Conservation (phyloP, 1,139 yeast genomes). For the Debaryomyces singareniensis region DNA sequence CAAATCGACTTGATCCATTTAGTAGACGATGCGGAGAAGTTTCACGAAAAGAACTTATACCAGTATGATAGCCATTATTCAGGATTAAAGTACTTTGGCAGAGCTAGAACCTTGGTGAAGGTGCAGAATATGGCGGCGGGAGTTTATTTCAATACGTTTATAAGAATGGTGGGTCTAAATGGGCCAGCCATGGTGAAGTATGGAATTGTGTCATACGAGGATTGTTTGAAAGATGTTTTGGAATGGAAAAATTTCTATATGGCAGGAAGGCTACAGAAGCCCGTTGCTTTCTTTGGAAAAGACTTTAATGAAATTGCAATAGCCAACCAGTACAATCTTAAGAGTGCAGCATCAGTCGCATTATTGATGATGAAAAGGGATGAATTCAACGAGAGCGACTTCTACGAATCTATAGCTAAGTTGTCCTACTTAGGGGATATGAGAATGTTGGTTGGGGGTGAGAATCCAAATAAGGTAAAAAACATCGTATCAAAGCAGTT, state of each 20-base stretch:
- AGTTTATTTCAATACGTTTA: constrained; percentile 89
- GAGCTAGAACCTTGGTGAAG: constrained; percentile 43
- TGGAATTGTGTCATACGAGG: constrained; percentile 69
- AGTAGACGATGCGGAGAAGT: constrained; percentile 64
- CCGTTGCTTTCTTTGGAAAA: constrained; percentile 70
- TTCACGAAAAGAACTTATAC: constrained; percentile 67
- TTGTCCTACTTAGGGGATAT: constrained; percentile 89
- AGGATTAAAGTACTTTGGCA: constrained; percentile 52
- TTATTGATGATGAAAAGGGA: constrained; percentile 38
- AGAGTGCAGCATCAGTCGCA: constrained; percentile 75
- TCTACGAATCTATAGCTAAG: constrained; percentile 73
- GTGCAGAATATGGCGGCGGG: constrained; percentile 83
- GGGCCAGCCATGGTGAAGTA: constrained; percentile 54
- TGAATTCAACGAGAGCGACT: constrained; percentile 50
- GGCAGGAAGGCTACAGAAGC: constrained; percentile 93
- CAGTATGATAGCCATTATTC: constrained; percentile 76
- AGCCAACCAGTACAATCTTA: constrained; percentile 69
- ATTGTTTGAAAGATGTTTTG: constrained; percentile 58
- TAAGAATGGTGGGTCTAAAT: constrained; percentile 41
- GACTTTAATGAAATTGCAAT: constrained; percentile 50
- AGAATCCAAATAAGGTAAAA: constrained; percentile 80
- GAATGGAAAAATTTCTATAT: constrained; percentile 83
- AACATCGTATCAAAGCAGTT: constrained; percentile 82
- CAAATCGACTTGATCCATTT: constrained; percentile 88
- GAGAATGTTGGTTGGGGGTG: constrained; percentile 82